phyloP scores from a whole-genome alignment of 1,284 basidiomycete genomes.

The Sporisorium iseilematis-ciliati region DNA sequence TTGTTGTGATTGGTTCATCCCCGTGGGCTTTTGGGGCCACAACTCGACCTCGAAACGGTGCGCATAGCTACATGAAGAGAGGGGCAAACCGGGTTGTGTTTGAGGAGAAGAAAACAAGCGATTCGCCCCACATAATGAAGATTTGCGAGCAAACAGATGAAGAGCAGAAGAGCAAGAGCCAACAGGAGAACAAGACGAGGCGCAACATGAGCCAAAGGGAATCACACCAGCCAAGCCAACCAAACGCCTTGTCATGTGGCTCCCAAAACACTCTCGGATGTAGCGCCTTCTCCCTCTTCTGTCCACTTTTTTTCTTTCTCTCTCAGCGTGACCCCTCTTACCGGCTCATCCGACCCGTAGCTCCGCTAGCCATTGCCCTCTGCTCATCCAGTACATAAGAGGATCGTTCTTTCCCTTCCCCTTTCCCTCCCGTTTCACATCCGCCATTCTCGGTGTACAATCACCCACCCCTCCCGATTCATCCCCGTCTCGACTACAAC shows the following conservation, averaged over 20 bases:
- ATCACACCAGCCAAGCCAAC: background rate
- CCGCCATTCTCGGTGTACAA: conserved; percentile 3
- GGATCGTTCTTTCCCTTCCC: background rate
- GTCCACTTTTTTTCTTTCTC: background rate
- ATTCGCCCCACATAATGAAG: background rate
- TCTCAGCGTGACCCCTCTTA: background rate
- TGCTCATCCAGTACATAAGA: conserved; percentile 20
- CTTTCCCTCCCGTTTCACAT: background rate
- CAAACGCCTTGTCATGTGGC: background rate
- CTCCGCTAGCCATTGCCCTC: conserved; percentile 1
- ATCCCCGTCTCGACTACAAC: background rate
- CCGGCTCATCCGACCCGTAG: conserved; percentile 20
- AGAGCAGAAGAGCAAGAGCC: background rate
- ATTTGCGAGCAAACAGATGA: conserved; percentile 1
- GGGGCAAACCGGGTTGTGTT: background rate
- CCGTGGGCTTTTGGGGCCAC: conserved; percentile 13
- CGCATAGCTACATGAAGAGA: conserved; percentile 10
- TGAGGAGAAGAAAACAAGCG: background rate
- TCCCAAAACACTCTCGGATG: conserved; percentile 1
- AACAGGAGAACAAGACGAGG: background rate
- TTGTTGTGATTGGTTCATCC: conserved; percentile 13
- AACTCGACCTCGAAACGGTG: conserved; percentile 3
- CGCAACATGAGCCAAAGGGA: background rate
- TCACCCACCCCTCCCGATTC: background rate
- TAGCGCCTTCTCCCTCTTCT: background rate